Base-by-base conservation (phyloP, 2,329 filamentous ascomycete genomes). In the Pestalotiopsis sp. region DNA sequence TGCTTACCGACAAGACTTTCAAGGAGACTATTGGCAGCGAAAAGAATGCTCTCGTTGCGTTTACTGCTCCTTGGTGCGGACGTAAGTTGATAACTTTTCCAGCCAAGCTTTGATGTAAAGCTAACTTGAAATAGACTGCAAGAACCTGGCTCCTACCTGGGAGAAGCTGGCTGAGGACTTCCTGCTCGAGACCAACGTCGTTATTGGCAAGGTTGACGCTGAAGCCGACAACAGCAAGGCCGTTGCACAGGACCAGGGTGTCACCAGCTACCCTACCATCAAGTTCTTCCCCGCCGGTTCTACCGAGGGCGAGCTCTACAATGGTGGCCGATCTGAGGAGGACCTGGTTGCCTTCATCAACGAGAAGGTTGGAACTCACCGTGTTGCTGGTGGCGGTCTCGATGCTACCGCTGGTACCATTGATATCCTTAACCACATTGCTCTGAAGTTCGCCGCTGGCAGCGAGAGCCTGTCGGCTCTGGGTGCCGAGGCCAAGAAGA, bases 61-160 rank as follows among this genome's bases (percentile, higher is more conserved):
- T 99, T 82, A 99, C 97, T 75, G 95, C 96, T 66, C 95, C 96
- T 66, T 98, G 95, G 96, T 99, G 96, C 83, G 95, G 95, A 81
- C 95, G 96, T 98, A 89, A 83, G 94, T 92, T 13, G 39, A 31
- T n/a, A 14, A 23, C 45, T 20, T 63, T 56, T 23, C 39, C 12
- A 45, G 36, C 31, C 36, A 20, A 23, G 36, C 36, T 14, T 60
- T 20, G 45, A 66, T 17, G 13, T 20, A 41, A 36, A 60, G 64
- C 64, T 66, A 41, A 66, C 27, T 20, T 17, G 13, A 31, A 67
- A 49, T 79, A 98, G 96, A 99, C 89, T 99, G 96, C 93, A 99
- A 99, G 87, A 91, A 78, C 76, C 91, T 99, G 72, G 95, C 95
- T 63, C 96, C 96, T 59, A 88, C 86, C 74, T 99, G 94, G 93